Conservation (phyloP, 202 grass and related monocot genomes). For the Brachypodium distachyon region DNA sequence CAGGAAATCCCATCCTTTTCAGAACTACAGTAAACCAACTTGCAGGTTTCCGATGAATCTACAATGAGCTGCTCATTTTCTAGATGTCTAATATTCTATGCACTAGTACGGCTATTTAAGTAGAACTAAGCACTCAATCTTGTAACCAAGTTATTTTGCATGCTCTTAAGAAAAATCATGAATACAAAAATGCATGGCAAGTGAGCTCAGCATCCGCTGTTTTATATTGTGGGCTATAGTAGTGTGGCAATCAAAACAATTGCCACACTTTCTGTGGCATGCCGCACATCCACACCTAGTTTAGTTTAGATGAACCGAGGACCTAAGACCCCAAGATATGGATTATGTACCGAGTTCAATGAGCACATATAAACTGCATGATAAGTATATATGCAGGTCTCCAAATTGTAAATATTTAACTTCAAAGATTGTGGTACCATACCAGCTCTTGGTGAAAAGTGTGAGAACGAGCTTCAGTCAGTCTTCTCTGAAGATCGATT, state of each 20-base stretch:
- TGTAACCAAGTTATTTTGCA: background rate
- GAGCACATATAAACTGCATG: background rate
- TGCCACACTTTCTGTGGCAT: background rate
- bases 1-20: background rate
- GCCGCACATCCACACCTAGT: background rate
- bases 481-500: constrained; percentile 75
- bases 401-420: background rate
- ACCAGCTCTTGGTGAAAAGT: constrained; percentile 77
- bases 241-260: background rate
- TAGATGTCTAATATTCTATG: background rate
- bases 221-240: background rate
- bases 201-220: background rate
- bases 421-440: constrained; percentile 22
- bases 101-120: background rate
- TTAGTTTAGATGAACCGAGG: background rate
- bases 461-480: constrained; percentile 59
- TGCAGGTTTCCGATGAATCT: background rate
- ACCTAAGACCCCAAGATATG: background rate
- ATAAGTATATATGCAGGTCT: background rate
- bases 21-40: background rate
- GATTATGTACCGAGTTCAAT: background rate
- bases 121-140: background rate
- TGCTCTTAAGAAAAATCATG: background rate
- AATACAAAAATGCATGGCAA: background rate
- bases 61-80: background rate